Evolutionary conservation across 2,329 filamentous ascomycete species (phyloP).

Genomic region (Sphaerostilbella broomeana): DNA sequence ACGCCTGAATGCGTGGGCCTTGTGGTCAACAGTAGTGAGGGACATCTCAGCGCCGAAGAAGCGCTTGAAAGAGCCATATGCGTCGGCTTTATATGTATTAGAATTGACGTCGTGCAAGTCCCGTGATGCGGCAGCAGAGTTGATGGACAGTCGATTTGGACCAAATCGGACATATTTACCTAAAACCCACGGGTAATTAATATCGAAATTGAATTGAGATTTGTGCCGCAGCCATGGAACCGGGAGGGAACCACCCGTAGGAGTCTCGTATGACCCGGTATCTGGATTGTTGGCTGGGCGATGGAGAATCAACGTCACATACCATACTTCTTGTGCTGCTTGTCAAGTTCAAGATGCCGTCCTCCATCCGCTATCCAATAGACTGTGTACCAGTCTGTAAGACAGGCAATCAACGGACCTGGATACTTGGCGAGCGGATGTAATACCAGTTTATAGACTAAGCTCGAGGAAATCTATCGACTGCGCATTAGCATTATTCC

Average conservation of each 20-base stretch:
- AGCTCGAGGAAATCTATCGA: constrained; percentile 4
- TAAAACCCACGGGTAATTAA: background rate
- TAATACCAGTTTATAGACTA: constrained; percentile 15
- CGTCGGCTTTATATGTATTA: constrained; percentile 10
- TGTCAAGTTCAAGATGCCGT: constrained; percentile 10
- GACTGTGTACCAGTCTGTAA: constrained; percentile 16
- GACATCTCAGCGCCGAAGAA: constrained; percentile 15
- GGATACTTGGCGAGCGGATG: constrained; percentile 19
- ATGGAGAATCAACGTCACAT: too few species aligned
- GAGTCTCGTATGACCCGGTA: background rate
- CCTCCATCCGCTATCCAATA: constrained; percentile 10
- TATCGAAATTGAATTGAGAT: background rate
- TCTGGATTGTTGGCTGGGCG: background rate
- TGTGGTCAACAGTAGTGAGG: constrained; percentile 13
- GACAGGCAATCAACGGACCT: constrained; percentile 17
- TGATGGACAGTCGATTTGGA: constrained; percentile 13
- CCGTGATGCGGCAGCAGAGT: constrained; percentile 9
- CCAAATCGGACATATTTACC: constrained; percentile 13
- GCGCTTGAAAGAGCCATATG: constrained; percentile 12
- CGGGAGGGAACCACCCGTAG: background rate
- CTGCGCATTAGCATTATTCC: too few species aligned
- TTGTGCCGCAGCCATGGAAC: background rate
- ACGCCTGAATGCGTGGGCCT: constrained; percentile 13
- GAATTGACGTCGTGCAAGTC: constrained; percentile 10
- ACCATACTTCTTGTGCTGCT: constrained; percentile 10